Base-by-base conservation (phyloP, 2,329 filamentous ascomycete species). In the Sclerotinia spermophila region DNA sequence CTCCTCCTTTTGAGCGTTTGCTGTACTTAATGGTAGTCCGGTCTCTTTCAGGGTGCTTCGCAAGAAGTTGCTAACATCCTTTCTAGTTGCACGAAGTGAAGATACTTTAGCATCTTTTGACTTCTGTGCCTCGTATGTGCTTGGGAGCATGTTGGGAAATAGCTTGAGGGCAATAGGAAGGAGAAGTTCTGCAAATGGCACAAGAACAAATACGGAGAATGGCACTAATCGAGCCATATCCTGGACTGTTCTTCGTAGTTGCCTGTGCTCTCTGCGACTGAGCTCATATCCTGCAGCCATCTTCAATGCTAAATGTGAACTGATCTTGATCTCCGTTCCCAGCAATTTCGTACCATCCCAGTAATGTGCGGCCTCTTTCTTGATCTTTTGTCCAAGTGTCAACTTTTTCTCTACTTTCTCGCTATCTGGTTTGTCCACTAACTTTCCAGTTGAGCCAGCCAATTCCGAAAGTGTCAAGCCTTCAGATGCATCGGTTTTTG, bases 271-370 rank as follows among this genome's bases (percentile, higher is more conserved):
- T 83, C 96, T 89, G 74, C 96, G 90, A 71, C 92, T 97, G 74
- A 99, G 88, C 82, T 99, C 96, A 82, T 99, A 99, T 11, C 96
- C 96, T 71, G 93, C 94, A 21, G 94, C 94, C 96, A 99, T 99
- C 85, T 97, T 98, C 81, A 97, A 82, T 8, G 94, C 96, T 75
- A 99, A 84, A 73, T 91, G 91, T 73, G 92, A 93, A 81, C 95
- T 98, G 80, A 99, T 99, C 82, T 85, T 93, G 79, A 98, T 90
- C 82, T 99, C 96, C 2, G 93, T 92, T 33, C 91, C 94, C 75
- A 99, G 85, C 78, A 99, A 85, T 82, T 99, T 99, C 40, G 94
- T 98, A 72, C 96, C 96, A 82, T 99, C 96, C 95, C 96, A 98
- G 83, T 99, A 99, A 81, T 99, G 96, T 73, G 90, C 89, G 21